phyloP scores from a whole-genome alignment of 768 basidiomycete species.

The Boletus sensibilis region DNA sequence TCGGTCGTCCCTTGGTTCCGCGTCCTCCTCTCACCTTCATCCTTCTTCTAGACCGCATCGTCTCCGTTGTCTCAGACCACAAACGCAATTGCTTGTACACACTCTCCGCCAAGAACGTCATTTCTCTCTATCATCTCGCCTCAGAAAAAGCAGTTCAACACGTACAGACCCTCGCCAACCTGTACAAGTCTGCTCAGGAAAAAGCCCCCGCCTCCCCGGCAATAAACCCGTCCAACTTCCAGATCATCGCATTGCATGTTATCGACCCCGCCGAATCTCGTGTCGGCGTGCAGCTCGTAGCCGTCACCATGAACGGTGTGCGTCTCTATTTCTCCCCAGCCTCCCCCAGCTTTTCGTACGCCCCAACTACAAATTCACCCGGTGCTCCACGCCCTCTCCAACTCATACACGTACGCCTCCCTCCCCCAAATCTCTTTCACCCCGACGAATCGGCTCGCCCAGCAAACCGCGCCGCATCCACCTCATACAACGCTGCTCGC shows the following conservation, averaged over 20 bases:
- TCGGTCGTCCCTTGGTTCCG: conserved; percentile 34
- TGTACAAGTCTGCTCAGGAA: conserved; percentile 76
- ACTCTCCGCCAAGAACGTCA: conserved; percentile 60
- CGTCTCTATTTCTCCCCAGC: conserved; percentile 80
- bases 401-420: conserved; percentile 76
- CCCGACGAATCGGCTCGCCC: conserved; percentile 65
- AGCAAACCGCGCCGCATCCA: conserved; percentile 42
- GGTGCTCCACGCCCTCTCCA: conserved; percentile 47
- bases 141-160: conserved; percentile 68
- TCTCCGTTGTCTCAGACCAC: conserved; percentile 63
- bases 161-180: conserved; percentile 69
- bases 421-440: conserved; percentile 72
- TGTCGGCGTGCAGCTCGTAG: conserved; percentile 71
- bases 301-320: conserved; percentile 76
- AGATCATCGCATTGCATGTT: conserved; percentile 68
- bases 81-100: conserved; percentile 77
- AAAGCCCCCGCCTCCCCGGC: conserved; percentile 78
- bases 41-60: conserved; percentile 60
- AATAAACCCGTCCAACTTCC: conserved; percentile 66
- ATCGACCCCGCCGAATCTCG: conserved; percentile 67
- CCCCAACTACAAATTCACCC: conserved; percentile 30
- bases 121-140: conserved; percentile 64
- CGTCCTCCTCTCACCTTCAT: conserved; percentile 2
- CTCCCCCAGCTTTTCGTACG: conserved; percentile 48
- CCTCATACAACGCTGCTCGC: conserved; percentile 50